Conservation (phyloP, 2,329 filamentous ascomycete genomes). For the Pezicula radicicola region DNA sequence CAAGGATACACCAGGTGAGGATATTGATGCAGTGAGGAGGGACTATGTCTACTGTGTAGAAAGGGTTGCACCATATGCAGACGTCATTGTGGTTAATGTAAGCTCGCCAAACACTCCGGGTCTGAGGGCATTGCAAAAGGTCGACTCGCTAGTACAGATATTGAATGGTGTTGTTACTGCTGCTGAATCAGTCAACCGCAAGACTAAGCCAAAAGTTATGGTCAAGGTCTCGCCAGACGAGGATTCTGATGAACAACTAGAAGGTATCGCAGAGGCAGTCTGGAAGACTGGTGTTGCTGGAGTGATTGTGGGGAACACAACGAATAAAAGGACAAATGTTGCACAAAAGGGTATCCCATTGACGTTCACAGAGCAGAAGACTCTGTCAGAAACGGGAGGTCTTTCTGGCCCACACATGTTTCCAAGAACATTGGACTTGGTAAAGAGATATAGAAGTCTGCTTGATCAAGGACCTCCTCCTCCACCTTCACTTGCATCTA, state of each 20-base stretch:
- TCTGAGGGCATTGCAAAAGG: constrained; percentile 79
- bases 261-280: constrained; percentile 84
- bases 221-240: constrained; percentile 98
- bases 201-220: constrained; percentile 79
- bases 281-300: constrained; percentile 85
- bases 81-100: constrained; percentile 97
- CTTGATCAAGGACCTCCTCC: constrained; percentile 52
- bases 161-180: constrained; percentile 80
- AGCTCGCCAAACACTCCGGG: constrained; percentile 96
- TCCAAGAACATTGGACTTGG: constrained; percentile 72
- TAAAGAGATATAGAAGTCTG: constrained; percentile 72
- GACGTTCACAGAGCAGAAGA: constrained; percentile 60
- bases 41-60: constrained; percentile 89
- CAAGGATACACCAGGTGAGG: constrained; percentile 81
- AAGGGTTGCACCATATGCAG: constrained; percentile 80
- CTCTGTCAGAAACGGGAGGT: constrained; percentile 76
- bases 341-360: constrained; percentile 66
- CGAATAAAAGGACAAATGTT: constrained; percentile 73
- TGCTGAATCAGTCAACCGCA: constrained; percentile 65
- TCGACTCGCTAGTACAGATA: constrained; percentile 77
- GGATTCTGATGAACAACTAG: constrained; percentile 78
- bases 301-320: constrained; percentile 96
- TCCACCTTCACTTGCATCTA: constrained; percentile 31
- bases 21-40: constrained; percentile 77
- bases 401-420: constrained; percentile 92